Percentiles rank a stretch among this genome's conserved stretches.
Evolutionary conservation across 1,139 yeast genomes (phyloP).

Genomic region (Yamadazyma aaseri): DNA sequence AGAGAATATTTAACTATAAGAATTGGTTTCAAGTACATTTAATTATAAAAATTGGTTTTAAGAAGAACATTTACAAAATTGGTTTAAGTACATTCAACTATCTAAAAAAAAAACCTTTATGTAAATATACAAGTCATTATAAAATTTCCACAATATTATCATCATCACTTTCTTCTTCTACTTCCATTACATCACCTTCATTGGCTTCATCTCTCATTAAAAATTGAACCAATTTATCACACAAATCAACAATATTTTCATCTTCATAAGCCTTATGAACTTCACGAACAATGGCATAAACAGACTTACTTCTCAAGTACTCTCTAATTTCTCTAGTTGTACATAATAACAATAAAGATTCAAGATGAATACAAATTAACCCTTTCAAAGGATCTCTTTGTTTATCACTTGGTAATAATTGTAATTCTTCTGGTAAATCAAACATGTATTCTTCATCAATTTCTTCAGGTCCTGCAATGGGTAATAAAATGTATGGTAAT

Average conservation of each 20-base stretch:
- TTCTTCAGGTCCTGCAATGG: slow-evolving; percentile 81
- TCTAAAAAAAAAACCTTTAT: slow-evolving; percentile 1
- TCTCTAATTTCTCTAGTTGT: slow-evolving; percentile 75
- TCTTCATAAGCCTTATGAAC: slow-evolving; percentile 68
- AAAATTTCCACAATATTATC: slow-evolving; percentile 55
- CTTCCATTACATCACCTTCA: slow-evolving; percentile 23
- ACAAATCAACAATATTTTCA: slow-evolving; percentile 64
- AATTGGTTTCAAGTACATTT: no score
- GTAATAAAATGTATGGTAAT: slow-evolving; percentile 77
- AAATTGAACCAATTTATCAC: slow-evolving; percentile 79
- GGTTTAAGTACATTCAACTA: slow-evolving; percentile 2
- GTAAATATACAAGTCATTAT: slow-evolving; percentile 16
- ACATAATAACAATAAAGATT: slow-evolving; percentile 72
- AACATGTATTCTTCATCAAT: slow-evolving; percentile 82
- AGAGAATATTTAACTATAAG: no score
- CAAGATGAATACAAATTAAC: slow-evolving; percentile 70
- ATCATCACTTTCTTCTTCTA: slow-evolving; percentile 32
- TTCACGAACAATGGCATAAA: slow-evolving; percentile 82
- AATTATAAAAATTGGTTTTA: no score
- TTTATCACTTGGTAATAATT: slow-evolving; percentile 74
- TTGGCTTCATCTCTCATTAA: slow-evolving; percentile 86
- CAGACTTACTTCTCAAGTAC: slow-evolving; percentile 70
- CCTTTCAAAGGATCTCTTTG: slow-evolving; percentile 69
- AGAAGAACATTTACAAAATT: no score
- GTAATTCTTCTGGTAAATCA: slow-evolving; percentile 85